Evolutionary conservation across 2,329 filamentous ascomycete species (phyloP).

Genomic region (Pseudocercospora cruenta): DNA sequence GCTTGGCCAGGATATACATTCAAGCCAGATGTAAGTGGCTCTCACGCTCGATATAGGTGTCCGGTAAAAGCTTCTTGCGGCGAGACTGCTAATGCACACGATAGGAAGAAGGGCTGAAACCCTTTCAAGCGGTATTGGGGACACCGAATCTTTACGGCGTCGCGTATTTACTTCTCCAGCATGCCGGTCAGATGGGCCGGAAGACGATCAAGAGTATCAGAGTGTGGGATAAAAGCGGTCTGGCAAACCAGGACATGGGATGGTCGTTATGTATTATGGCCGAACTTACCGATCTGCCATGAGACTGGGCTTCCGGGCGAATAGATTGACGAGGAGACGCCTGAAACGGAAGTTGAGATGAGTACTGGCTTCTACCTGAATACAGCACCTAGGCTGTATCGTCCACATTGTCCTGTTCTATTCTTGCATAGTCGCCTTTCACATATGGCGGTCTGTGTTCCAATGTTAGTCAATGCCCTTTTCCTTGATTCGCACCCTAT

Average conservation of each 20-base stretch:
- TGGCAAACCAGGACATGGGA: slow-evolving; percentile 10
- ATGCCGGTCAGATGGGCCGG: not conserved
- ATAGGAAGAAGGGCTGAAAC: not conserved
- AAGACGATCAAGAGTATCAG: slow-evolving; percentile 6
- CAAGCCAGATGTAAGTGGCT: slow-evolving; percentile 10
- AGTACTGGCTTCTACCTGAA: not conserved
- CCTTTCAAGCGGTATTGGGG: slow-evolving; percentile 8
- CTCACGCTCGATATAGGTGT: no score
- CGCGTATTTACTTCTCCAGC: slow-evolving; percentile 9
- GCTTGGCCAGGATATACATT: slow-evolving; percentile 22
- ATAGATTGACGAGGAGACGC: not conserved
- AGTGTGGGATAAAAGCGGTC: slow-evolving; percentile 8
- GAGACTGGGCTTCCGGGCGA: not conserved
- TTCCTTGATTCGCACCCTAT: not conserved
- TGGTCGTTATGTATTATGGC: slow-evolving; percentile 10
- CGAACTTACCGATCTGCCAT: not conserved
- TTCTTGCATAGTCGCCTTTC: slow-evolving; percentile 30
- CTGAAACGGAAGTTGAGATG: not conserved
- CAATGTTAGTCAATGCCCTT: not conserved
- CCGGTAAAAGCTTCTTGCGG: no score
- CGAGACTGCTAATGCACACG: no score
- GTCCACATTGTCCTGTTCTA: slow-evolving; percentile 20
- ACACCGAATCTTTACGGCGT: slow-evolving; percentile 10
- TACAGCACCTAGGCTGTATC: not conserved
- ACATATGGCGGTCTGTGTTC: slow-evolving; percentile 38